Base-by-base conservation (phyloP, 2,329 filamentous ascomycete species). In the Phyllosticta citribraziliensis region DNA sequence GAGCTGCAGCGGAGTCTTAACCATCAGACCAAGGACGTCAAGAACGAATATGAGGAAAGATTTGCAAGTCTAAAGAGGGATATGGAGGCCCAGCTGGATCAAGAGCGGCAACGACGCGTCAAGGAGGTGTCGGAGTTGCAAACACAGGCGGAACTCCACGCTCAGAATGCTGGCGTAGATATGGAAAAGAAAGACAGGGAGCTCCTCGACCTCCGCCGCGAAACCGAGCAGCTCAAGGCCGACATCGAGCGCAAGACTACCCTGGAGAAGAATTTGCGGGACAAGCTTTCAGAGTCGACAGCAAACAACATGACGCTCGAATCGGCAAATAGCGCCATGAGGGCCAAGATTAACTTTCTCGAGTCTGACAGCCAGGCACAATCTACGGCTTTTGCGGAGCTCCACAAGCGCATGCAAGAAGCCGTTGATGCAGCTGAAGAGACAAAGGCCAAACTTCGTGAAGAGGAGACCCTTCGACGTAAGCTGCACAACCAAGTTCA, bases 401-500 rank as follows among this genome's bases (percentile, higher is more conserved):
- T 96, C 78, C 88, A 96, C 69, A 81, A 87, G 52, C 82, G 87
- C 58, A 85, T 96, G 69, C 88, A 90, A 69, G 88, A 94, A 55
- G 91, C 92, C 0, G 75, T 91, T 24, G 82, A 82, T 14, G 77
- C 82, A 20, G 89, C 88, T 0, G 85, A 88, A 30, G 81, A 84
- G 40, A 86, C 89, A 0, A 85, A 88, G 61, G 85, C 90, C 65
- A 96, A 94, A 70, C 80, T 99, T 27, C 87, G 94, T 64, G 90
- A 88, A 68, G 94, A 97, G 71, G 94, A 99, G 75, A 94, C 89
- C 0, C 80, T 96, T 57, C 85, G 94, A 14, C 84, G 94, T 22
- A 93, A 95, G 67, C 82, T 99, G 0, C 96, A 97, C 78, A 97
- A 97, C 75, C 94, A 96, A 73, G 93, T 99, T 55, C 91, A 99